These are phyloP conservation scores for Aureobasidium musti DNA, from an alignment of 2,329 filamentous ascomycete species.

Conservation along the genomic window DNA sequence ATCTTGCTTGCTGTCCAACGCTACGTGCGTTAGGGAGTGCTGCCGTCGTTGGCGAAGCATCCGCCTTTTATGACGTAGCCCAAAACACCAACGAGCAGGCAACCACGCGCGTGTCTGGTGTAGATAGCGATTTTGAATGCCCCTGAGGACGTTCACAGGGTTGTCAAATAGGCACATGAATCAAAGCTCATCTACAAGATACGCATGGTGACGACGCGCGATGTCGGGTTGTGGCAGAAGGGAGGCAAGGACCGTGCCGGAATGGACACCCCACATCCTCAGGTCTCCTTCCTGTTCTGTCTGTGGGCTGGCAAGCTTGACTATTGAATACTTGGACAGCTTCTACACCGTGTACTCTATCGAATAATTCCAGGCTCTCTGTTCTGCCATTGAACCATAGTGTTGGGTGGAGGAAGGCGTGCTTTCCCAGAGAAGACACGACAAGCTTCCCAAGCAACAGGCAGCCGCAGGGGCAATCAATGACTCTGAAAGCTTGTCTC, in stretches of 20 bases:
- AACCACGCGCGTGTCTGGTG: neutral
- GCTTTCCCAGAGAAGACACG: neutral
- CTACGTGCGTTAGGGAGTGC: conserved; percentile 11
- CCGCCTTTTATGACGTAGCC: conserved; percentile 17
- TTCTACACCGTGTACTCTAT: neutral
- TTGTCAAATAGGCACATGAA: conserved; percentile 13
- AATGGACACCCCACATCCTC: conserved; percentile 5
- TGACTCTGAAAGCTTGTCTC: conserved; percentile 24
- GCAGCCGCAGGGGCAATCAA: conserved; percentile 22
- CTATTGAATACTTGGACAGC: neutral
- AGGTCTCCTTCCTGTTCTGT: conserved; percentile 10
- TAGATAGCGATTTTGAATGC: neutral
- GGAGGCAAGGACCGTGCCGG: conserved; percentile 16
- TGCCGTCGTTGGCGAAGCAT: neutral
- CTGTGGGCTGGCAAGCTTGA: neutral
- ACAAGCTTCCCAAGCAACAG: conserved; percentile 12
- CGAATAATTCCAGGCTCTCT: neutral
- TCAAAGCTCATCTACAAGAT: conserved; percentile 17
- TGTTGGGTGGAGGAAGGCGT: neutral
- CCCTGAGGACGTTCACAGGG: neutral
- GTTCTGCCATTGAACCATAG: neutral
- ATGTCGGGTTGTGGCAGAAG: conserved; percentile 4
- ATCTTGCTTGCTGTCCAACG: conserved; percentile 4
- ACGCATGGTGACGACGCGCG: conserved; percentile 13
- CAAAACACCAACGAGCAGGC: neutral